Percentiles rank a stretch among this genome's conserved stretches.
These are phyloP conservation scores for Schwanniomyces vanrijiae DNA, from an alignment of 805 yeast species.

Conservation along the genomic window DNA sequence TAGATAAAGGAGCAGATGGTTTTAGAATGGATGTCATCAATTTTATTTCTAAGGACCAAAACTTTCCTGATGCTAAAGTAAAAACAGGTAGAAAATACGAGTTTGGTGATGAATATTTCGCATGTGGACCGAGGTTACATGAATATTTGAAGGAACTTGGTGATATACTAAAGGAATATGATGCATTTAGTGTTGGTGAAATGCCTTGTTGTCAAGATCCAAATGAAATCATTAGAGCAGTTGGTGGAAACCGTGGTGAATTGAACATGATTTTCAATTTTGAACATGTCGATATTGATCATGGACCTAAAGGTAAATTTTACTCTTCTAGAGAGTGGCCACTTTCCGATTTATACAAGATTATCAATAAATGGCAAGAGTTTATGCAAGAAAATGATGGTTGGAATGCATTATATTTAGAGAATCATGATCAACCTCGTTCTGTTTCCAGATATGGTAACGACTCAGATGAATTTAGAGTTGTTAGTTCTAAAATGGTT, in stretches of 20 bases:
- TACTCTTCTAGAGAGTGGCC: conserved; percentile 5
- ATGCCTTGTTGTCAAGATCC: conserved; percentile 2
- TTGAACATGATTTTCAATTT: conserved; percentile 22
- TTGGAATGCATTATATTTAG: conserved; percentile 3
- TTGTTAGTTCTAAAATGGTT: conserved; percentile 51
- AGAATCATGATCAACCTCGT: conserved; percentile 4
- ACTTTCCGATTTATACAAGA: conserved; percentile 8
- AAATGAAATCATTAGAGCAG: conserved; percentile 12
- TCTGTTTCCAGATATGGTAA: background rate
- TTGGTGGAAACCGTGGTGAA: no score
- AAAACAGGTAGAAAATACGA: no score
- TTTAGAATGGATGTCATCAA: conserved; percentile 60
- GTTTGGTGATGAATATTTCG: no score
- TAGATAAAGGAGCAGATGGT: conserved; percentile 56
- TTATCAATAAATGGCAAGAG: conserved; percentile 11
- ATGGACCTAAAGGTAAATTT: conserved; percentile 1
- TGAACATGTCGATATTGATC: conserved; percentile 11
- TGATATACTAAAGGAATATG: background rate
- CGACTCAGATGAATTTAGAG: background rate
- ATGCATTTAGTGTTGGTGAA: conserved; percentile 3
- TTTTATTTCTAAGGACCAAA: conserved; percentile 48
- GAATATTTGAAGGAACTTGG: conserved; percentile 27
- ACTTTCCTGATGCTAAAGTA: conserved; percentile 43
- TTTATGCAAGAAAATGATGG: conserved; percentile 3
- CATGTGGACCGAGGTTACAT: conserved; percentile 57